These are phyloP conservation scores for Ustilago bromivora DNA, from an alignment of 1,284 basidiomycete species.

Conservation along the genomic window DNA sequence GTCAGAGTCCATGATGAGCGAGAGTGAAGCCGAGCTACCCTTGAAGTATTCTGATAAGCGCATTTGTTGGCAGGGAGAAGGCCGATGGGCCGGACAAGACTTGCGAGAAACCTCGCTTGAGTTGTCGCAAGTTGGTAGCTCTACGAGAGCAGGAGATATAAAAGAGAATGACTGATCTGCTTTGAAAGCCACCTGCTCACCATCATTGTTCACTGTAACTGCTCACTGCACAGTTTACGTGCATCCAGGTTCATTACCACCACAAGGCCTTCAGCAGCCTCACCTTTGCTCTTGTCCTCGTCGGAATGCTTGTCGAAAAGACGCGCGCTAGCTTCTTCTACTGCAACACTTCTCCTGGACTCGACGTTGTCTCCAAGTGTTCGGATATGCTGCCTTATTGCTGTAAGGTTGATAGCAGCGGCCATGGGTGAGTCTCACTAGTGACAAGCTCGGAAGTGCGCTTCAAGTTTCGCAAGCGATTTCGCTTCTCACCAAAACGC, in stretches of 20 bases:
- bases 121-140: no score
- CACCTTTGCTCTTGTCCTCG: not conserved
- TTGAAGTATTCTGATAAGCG: no score
- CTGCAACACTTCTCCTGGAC: conserved; percentile 6
- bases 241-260: not conserved
- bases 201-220: no score
- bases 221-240: not conserved
- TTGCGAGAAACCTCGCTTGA: no score
- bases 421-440: not conserved
- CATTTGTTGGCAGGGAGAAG: no score
- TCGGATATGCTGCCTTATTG: conserved; percentile 5
- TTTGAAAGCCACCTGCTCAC: no score
- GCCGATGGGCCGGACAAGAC: no score
- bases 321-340: conserved; percentile 5
- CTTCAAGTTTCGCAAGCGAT: not conserved
- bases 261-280: not conserved
- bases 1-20: no score
- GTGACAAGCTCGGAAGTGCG: not conserved
- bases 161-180: no score
- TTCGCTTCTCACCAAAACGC: not conserved
- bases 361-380: conserved; percentile 7
- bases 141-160: no score
- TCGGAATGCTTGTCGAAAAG: not conserved
- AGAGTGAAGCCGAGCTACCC: no score
- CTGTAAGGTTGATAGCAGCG: conserved; percentile 5